Base-by-base conservation (phyloP, 441 rosid species). In the Eruca vesicaria region DNA sequence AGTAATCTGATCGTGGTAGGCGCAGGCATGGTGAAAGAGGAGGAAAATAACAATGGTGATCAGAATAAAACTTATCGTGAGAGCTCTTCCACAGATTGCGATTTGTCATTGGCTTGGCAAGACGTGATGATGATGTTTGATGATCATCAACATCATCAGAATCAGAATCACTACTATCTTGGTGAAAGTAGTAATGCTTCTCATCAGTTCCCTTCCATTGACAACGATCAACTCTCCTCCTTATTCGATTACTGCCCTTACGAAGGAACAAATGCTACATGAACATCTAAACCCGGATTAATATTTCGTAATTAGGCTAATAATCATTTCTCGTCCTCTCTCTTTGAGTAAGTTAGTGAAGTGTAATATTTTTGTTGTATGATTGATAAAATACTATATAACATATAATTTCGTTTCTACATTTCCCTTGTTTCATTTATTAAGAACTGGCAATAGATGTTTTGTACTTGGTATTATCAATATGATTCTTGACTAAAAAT, bases 101-200 rank as follows among this genome's bases (percentile, higher is more conserved):
- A 72, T 18, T 61, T 78, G 12, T 72, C 81, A 57, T 52, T 68
- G 78, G 66, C 57, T 53, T 78, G 81, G 81, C 59, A 67, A 38
- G 73, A 77, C 8, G 11, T 6, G 16, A 60, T 72, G n/a, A 60
- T 72, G 59, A 66, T 78, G 74, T 61, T 71, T 72, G 70, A 78
- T 61, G 81, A 78, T 77, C 48, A 77, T 69, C 68, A 68, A 33
- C 72, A 48, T 28, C 58, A 66, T 32, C 60, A 66, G 1, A 50
- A 66, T 32, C 60, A 66, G 1, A 50, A 29, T 52, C 19, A 52
- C 14, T 50, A 71, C 68, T 18, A 66, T 28, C n/a, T 12, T 8
- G 73, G 77, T 60, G 59, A 71, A n/a, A 15, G 12, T 35, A 77
- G 1, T 59, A 35, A 50, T 48, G 10, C 59, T 36, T 60, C 72